Conservation (phyloP, 768 basidiomycete species). For the Trametes villosa region DNA sequence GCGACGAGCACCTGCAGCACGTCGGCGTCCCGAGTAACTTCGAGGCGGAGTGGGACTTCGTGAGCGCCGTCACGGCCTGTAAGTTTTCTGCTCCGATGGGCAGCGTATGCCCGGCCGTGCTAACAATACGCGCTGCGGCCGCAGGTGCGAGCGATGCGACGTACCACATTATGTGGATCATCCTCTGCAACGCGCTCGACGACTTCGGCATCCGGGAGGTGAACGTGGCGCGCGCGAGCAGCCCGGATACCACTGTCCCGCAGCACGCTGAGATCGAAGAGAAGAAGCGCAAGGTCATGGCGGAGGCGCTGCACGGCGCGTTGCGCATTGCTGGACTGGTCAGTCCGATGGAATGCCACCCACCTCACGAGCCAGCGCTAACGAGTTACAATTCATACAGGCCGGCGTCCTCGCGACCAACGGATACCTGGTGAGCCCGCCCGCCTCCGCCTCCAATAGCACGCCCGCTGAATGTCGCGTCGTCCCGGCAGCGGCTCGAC, state of each 20-base stretch:
- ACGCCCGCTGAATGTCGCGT: background rate
- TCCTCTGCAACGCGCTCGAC: conserved; percentile 78
- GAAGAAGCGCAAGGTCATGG: conserved; percentile 69
- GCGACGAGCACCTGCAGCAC: conserved; percentile 69
- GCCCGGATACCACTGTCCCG: conserved; percentile 39
- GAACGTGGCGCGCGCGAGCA: conserved; percentile 48
- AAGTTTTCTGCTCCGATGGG: conserved; percentile 27
- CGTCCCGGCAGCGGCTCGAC: conserved; percentile 63
- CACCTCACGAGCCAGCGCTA: background rate
- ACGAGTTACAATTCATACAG: conserved; percentile 38
- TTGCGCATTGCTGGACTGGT: conserved; percentile 89
- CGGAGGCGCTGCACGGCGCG: conserved; percentile 85
- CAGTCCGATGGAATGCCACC: conserved; percentile 31
- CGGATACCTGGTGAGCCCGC: conserved; percentile 72
- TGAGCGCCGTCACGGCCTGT: conserved; percentile 72
- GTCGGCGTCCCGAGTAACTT: conserved; percentile 90
- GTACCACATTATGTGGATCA: conserved; percentile 92
- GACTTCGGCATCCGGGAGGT: conserved; percentile 84
- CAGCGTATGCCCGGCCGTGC: background rate
- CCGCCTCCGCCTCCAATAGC: background rate
- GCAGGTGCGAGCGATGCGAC: conserved; percentile 85
- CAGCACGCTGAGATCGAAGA: conserved; percentile 59
- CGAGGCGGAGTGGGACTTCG: conserved; percentile 88
- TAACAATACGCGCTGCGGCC: conserved; percentile 45
- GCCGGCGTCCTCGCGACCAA: conserved; percentile 84